Evolutionary conservation across 164 flowering plant species (phyloP).

Genomic region (Vitis amurensis): DNA sequence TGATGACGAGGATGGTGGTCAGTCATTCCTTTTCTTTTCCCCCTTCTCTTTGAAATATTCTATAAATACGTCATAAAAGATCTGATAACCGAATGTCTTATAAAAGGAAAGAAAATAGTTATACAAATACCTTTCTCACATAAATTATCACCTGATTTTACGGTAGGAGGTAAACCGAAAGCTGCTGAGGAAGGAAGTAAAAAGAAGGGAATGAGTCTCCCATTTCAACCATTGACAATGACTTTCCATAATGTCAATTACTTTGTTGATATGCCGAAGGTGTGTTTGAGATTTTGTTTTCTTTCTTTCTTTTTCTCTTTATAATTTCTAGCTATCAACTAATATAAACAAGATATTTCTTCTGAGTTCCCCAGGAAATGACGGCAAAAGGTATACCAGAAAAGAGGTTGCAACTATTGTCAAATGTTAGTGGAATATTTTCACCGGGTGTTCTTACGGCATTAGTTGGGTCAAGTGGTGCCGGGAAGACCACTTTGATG

Average conservation of each 20-base stretch:
- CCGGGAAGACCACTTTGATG: conserved; percentile 96
- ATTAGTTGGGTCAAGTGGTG: conserved; percentile 95
- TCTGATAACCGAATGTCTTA: too few relatives aligned
- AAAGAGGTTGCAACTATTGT: conserved; percentile 72
- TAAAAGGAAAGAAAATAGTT: too few relatives aligned
- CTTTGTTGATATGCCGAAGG: conserved; percentile 93
- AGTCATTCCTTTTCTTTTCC: background rate
- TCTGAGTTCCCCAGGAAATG: conserved; percentile 60
- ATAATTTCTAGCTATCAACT: too few relatives aligned
- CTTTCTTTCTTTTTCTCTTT: background rate
- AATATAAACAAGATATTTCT: background rate
- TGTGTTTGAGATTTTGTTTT: conserved; percentile 19
- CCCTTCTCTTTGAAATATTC: background rate
- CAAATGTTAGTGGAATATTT: conserved; percentile 80
- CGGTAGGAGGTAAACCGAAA: conserved; percentile 23
- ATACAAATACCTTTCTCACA: background rate
- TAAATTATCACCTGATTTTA: conserved; percentile 2
- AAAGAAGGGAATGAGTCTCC: conserved; percentile 87
- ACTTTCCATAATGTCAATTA: conserved; percentile 84
- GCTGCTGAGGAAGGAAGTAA: conserved; percentile 17
- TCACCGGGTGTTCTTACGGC: conserved; percentile 97
- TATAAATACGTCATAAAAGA: background rate
- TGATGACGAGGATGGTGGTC: conserved; percentile 33
- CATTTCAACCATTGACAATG: conserved; percentile 80
- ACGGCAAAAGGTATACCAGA: conserved; percentile 55